Evolutionary conservation across 148 eudicot genomes (phyloP).

Genomic region (Camellia sinensis): DNA sequence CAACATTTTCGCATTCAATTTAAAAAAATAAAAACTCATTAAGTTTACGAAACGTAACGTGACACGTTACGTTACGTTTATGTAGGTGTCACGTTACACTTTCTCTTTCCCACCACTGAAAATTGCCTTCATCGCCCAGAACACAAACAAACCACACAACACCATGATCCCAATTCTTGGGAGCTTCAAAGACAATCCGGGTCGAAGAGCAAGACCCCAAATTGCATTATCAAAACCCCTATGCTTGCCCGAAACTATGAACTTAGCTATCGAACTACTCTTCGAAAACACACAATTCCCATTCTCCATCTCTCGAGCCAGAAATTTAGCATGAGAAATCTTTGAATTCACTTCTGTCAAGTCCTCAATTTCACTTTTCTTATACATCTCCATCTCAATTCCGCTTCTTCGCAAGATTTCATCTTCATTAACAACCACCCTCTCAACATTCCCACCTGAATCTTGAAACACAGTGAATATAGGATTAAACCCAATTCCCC

Average conservation of each 20-base stretch:
- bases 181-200: slow-evolving; percentile 23
- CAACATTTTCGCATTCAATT: no score
- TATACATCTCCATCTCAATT: slow-evolving; percentile 33
- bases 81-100: no score
- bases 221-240: slow-evolving; percentile 32
- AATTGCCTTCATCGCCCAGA: slow-evolving; percentile 41
- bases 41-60: no score
- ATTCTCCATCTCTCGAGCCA: slow-evolving; percentile 61
- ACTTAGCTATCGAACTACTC: slow-evolving; percentile 63
- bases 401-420: slow-evolving; percentile 69
- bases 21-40: no score
- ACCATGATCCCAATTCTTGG: slow-evolving; percentile 49
- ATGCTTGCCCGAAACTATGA: slow-evolving; percentile 30
- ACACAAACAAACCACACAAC: slow-evolving; percentile 44
- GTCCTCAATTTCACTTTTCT: slow-evolving; percentile 34
- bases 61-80: no score
- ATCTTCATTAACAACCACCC: slow-evolving; percentile 64
- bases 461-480: slow-evolving; percentile 61
- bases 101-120: slow-evolving; percentile 29
- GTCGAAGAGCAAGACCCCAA: slow-evolving; percentile 23
- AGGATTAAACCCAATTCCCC: slow-evolving; percentile 79
- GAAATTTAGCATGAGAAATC: slow-evolving; percentile 50
- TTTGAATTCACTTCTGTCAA: slow-evolving; percentile 45
- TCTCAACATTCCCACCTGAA: slow-evolving; percentile 52
- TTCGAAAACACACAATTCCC: slow-evolving; percentile 50